Evolutionary conservation across 2,329 filamentous ascomycete genomes (phyloP).

Genomic region (Neodidymelliopsis sp.): DNA sequence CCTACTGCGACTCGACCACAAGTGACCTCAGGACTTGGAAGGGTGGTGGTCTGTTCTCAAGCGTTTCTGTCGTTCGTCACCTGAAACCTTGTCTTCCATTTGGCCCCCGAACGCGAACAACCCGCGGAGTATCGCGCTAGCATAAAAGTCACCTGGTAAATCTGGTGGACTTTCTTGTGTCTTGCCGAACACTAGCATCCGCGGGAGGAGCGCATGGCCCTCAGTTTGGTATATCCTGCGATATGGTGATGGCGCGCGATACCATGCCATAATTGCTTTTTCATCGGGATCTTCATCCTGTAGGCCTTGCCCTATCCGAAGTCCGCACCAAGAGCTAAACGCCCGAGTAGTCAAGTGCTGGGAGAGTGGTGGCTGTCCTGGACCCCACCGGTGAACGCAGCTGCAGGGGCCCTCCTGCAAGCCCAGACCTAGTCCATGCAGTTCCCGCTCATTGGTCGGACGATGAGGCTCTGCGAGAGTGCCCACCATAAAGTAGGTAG

Average conservation of each 20-base stretch:
- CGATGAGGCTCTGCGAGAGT: constrained; percentile 47
- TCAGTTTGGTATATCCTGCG: constrained; percentile 23
- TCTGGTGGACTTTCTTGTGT: constrained; percentile 21
- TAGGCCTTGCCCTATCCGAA: constrained; percentile 33
- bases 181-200: constrained; percentile 20
- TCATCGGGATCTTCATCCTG: constrained; percentile 30
- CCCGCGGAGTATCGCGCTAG: constrained; percentile 22
- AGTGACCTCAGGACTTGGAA: constrained; percentile 18
- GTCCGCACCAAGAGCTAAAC: constrained; percentile 30
- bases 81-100: constrained; percentile 1
- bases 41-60: constrained; percentile 17
- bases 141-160: constrained; percentile 19
- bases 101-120: constrained; percentile 38
- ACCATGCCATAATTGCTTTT: constrained; percentile 35
- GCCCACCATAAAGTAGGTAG: constrained; percentile 41
- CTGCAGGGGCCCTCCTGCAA: constrained; percentile 15
- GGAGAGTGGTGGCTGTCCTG: constrained; percentile 38
- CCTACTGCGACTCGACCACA: constrained; percentile 19
- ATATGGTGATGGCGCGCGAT: constrained; percentile 36
- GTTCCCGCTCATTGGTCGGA: constrained; percentile 19
- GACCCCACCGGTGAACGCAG: constrained; percentile 42
- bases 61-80: constrained; percentile 16
- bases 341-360: constrained; percentile 28
- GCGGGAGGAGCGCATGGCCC: constrained; percentile 21
- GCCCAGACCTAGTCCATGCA: constrained; percentile 13